Evolutionary conservation across 148 eudicot species (phyloP).

Genomic region (Rhododendron henanense): DNA sequence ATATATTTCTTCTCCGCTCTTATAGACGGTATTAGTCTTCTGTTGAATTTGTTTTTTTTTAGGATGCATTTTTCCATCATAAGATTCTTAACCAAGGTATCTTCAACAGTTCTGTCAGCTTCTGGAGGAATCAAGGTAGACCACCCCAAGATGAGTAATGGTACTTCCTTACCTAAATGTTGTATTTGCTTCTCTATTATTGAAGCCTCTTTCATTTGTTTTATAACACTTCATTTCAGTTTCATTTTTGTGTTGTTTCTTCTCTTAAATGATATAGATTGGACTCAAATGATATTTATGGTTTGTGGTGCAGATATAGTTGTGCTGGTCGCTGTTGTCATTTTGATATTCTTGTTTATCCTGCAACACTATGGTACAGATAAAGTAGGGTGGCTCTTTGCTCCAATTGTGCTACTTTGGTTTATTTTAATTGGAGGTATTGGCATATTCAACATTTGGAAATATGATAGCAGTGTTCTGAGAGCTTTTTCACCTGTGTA

Average conservation of each 20-base stretch:
- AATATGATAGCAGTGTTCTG: conserved; percentile 66
- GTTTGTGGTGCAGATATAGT: conserved; percentile 61
- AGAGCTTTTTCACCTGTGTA: conserved; percentile 88
- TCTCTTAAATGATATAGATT: not conserved
- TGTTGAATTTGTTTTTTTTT: not conserved
- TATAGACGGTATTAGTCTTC: not conserved
- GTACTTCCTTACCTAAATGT: conserved; percentile 32
- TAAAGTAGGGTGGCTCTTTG: conserved; percentile 96
- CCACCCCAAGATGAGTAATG: conserved; percentile 75
- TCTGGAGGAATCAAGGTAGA: conserved; percentile 91
- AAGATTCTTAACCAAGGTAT: conserved; percentile 9
- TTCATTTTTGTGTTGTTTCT: not conserved
- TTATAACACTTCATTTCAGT: not conserved
- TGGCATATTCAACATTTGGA: conserved; percentile 81
- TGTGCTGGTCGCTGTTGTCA: conserved; percentile 81
- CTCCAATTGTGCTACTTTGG: conserved; percentile 91
- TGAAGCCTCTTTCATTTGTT: not conserved
- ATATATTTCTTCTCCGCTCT: not conserved
- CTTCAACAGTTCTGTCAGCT: conserved; percentile 81
- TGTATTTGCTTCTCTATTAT: not conserved
- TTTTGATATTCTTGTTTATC: conserved; percentile 88
- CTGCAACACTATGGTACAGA: conserved; percentile 95
- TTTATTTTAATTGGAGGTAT: conserved; percentile 89
- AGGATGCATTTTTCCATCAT: not conserved
- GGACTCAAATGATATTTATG: conserved; percentile 6